Evolutionary conservation across 192 early-diverging fungal species (phyloP).

Genomic region (Backusella westeae): DNA sequence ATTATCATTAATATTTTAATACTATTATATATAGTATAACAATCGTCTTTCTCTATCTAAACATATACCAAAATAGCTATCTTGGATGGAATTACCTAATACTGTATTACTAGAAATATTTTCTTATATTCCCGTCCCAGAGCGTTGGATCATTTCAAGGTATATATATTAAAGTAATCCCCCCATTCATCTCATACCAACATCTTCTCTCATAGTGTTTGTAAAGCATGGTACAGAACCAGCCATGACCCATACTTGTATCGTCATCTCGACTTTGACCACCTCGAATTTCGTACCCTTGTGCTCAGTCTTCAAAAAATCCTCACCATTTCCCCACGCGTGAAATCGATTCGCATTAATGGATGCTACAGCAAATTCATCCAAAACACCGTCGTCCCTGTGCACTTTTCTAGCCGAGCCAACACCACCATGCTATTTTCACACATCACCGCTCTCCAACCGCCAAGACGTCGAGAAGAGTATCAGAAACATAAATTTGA

Average conservation of each 20-base stretch:
- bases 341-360: constrained; percentile 35
- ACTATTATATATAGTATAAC: neutral
- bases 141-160: constrained; percentile 10
- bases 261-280: constrained; percentile 38
- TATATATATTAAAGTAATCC: neutral
- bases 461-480: constrained; percentile 39
- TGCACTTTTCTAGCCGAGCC: constrained; percentile 29
- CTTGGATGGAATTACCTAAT: neutral
- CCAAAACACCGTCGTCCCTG: constrained; percentile 41
- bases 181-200: neutral
- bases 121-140: constrained; percentile 10
- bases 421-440: constrained; percentile 37
- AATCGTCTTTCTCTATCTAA: neutral
- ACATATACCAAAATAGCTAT: neutral
- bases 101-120: constrained; percentile 13
- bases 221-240: constrained; percentile 34
- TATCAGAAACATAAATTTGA: constrained; percentile 42
- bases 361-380: constrained; percentile 45
- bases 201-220: constrained; percentile 8
- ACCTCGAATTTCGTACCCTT: constrained; percentile 43
- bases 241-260: constrained; percentile 40
- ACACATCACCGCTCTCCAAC: constrained; percentile 40
- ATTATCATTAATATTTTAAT: neutral
- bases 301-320: constrained; percentile 38
- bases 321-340: constrained; percentile 28